These are phyloP conservation scores for Inga laurina DNA, from an alignment of 306 rosid genomes.

Conservation along the genomic window DNA sequence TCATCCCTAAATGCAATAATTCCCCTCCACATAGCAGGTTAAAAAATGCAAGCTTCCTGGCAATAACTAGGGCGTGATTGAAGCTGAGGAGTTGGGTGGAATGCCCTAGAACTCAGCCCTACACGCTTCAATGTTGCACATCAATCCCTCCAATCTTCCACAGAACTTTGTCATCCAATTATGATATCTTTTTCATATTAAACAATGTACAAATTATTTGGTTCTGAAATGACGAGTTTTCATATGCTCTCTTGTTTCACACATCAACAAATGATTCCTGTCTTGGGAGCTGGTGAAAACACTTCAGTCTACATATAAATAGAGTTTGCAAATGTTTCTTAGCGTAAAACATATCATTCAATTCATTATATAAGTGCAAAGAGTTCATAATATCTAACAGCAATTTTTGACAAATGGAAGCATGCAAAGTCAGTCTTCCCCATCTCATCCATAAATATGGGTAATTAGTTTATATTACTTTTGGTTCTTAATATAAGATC, in stretches of 20 bases:
- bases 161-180: neutral
- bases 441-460: constrained; percentile 6
- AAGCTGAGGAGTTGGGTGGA: constrained; percentile 1
- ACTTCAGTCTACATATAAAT: neutral
- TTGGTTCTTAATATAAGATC: no score
- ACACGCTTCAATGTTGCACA: neutral
- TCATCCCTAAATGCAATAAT: constrained; percentile 18
- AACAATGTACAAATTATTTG: constrained; percentile 1
- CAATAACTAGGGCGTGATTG: neutral
- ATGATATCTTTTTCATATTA: constrained; percentile 11
- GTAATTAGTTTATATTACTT: neutral
- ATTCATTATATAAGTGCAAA: neutral
- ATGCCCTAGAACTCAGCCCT: constrained; percentile 24
- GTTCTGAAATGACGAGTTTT: constrained; percentile 4
- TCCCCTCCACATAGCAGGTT: neutral
- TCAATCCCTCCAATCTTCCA: constrained; percentile 9
- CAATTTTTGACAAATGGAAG: constrained; percentile 16
- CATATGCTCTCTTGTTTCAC: constrained; percentile 6
- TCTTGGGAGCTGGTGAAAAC: neutral
- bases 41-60: constrained; percentile 4
- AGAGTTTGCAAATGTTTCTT: neutral
- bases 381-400: neutral
- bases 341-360: neutral
- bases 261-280: constrained; percentile 13
- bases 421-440: constrained; percentile 15